Conservation (phyloP, 2,329 filamentous ascomycete genomes). For the Calcarisporium arbuscula region DNA sequence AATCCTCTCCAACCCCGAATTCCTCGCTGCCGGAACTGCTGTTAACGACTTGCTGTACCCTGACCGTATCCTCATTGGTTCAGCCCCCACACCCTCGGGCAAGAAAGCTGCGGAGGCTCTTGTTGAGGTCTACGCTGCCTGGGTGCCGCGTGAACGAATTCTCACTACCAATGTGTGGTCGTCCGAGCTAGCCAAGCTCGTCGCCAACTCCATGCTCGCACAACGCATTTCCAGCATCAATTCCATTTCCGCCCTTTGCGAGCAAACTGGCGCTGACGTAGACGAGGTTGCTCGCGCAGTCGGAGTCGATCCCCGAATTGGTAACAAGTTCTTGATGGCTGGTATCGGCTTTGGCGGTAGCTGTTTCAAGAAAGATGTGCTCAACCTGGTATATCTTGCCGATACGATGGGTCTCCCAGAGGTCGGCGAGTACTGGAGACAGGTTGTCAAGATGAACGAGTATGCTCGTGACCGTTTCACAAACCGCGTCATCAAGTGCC, state of each 20-base stretch:
- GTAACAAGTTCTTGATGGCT: conserved; percentile 65
- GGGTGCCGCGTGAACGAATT: conserved; percentile 63
- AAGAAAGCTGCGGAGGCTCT: conserved; percentile 57
- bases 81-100: conserved; percentile 52
- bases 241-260: conserved; percentile 73
- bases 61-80: conserved; percentile 71
- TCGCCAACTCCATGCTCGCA: conserved; percentile 73
- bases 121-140: conserved; percentile 60
- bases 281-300: conserved; percentile 62
- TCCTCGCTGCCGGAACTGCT: conserved; percentile 71
- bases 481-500: conserved; percentile 55
- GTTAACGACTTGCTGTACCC: conserved; percentile 64
- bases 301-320: conserved; percentile 66
- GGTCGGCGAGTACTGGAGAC: conserved; percentile 69
- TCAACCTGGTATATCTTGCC: conserved; percentile 67
- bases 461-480: conserved; percentile 66
- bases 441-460: conserved; percentile 71
- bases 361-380: conserved; percentile 77
- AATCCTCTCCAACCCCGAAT: conserved; percentile 76
- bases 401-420: conserved; percentile 63
- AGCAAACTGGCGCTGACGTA: conserved; percentile 69
- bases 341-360: conserved; percentile 73
- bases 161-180: conserved; percentile 70
- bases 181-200: conserved; percentile 72
- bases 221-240: conserved; percentile 79